Evolutionary conservation across 495 filamentous ascomycete species (phyloP).

Genomic region (Cudoniella acicularis): DNA sequence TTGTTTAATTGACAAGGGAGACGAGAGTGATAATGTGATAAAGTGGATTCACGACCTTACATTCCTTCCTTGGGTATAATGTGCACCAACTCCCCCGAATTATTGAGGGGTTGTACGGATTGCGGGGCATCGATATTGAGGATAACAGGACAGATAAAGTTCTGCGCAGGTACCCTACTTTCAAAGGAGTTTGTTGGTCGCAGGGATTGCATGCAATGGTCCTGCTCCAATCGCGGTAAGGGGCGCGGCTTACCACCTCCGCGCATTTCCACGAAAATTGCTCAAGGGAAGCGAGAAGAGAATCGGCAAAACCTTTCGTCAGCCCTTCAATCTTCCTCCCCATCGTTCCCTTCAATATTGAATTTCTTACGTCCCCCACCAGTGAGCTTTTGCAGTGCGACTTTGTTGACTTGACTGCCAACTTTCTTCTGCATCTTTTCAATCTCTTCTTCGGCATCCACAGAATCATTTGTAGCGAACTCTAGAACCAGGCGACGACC

Average conservation of each 20-base stretch:
- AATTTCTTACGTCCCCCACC: constrained; percentile 82
- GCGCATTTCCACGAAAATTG: not conserved
- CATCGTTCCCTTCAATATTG: constrained; percentile 52
- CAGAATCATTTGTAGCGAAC: constrained; percentile 78
- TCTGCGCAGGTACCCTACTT: not conserved
- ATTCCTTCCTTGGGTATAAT: not conserved
- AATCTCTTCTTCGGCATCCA: constrained; percentile 93
- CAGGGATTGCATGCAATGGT: constrained; percentile 1
- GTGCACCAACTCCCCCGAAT: not conserved
- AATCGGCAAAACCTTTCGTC: constrained; percentile 6
- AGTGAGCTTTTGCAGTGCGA: constrained; percentile 82
- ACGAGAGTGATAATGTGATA: not conserved
- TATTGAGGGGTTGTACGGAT: not conserved
- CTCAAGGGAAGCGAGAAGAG: constrained; percentile 1
- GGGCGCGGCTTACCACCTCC: not conserved
- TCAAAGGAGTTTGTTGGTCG: not conserved
- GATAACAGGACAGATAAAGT: not conserved
- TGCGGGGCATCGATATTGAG: constrained; percentile 1
- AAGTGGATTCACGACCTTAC: too few species aligned
- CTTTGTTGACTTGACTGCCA: constrained; percentile 78
- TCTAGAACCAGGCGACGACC: constrained; percentile 85
- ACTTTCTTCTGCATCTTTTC: constrained; percentile 94
- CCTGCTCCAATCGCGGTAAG: constrained; percentile 1
- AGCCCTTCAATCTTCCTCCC: constrained; percentile 19
- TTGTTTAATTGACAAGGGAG: constrained; percentile 1